Evolutionary conservation across 768 basidiomycete species (phyloP), one percentile per base, ranked within the genome.

Genomic region (Tylopilus vinaceipallidus): DNA sequence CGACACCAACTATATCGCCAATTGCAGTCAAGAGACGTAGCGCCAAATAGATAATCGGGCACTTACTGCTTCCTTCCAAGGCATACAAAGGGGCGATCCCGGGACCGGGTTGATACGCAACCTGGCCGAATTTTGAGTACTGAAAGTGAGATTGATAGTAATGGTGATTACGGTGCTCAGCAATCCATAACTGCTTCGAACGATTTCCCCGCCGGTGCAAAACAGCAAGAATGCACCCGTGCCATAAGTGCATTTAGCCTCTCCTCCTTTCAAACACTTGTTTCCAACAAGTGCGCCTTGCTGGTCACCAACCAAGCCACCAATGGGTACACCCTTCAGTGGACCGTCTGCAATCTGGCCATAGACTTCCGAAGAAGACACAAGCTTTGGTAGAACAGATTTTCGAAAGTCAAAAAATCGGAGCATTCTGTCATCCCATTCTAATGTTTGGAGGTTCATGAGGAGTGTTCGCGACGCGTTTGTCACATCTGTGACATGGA

Each of bases 221-320:
- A 97, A 98, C 24, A 99, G 73, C 56, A 98, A 74, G 76, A 99
- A 99, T 32, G 93, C 93, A 26, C 97, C 95, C 2, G 95, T 98
- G 22, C 95, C 95, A 60, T 95, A 99, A 4, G 97, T 99, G 70
- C 94, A 97, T 71, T 99, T 99, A 3, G 95, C 95, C 66, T 98
- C 89, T 16, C 95, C 95, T 56, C 81, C 76, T n/a, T 64, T 75
- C 46, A 99, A 68, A 63, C 97, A 98, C 68, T 97, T 98, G 74
- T 99, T 98, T 0, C 95, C 97, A 43, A 98, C 83, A 20, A 99
- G 74, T 20, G 95, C 95, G 6, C 89, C 97, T 67, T 99, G 97
- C 72, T 99, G 97, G 65, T 99, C 97, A n/a, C 97, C 97, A 8
- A 95, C 84, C 40, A 98, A 81, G 19, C 95, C 95, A 32, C 85